phyloP scores from a whole-genome alignment of 2,329 filamentous ascomycete species.

The Capronia americana region DNA sequence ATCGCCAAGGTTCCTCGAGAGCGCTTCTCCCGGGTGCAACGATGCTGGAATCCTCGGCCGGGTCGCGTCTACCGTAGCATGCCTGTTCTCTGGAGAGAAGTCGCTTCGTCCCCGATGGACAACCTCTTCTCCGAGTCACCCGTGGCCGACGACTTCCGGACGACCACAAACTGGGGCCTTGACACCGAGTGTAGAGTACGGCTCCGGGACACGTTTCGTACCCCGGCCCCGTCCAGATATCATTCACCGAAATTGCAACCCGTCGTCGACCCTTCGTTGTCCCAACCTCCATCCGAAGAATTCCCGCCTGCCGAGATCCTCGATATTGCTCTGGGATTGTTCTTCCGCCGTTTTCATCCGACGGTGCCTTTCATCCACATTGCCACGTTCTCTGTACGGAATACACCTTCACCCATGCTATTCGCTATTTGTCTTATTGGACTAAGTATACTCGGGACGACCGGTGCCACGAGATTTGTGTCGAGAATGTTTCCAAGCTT shows the following conservation, averaged over 20 bases:
- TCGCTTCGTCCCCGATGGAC: conserved; percentile 46
- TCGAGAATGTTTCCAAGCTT: conserved; percentile 53
- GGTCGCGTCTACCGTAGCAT: conserved; percentile 50
- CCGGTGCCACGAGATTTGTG: conserved; percentile 59
- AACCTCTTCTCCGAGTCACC: conserved; percentile 48
- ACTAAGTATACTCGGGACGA: conserved; percentile 59
- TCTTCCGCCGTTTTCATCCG: conserved; percentile 61
- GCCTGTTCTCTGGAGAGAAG: conserved; percentile 51
- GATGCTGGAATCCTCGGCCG: conserved; percentile 50
- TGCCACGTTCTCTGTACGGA: conserved; percentile 59
- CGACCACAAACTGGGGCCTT: conserved; percentile 42
- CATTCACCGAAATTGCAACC: conserved; percentile 36
- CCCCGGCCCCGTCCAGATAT: conserved; percentile 33
- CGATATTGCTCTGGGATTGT: conserved; percentile 61
- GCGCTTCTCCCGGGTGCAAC: conserved; percentile 51
- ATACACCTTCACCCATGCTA: conserved; percentile 54
- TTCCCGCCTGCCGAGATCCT: conserved; percentile 61
- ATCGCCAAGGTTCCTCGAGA: conserved; percentile 48
- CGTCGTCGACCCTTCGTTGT: conserved; percentile 40
- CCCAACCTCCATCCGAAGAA: conserved; percentile 38
- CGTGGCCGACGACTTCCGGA: conserved; percentile 33
- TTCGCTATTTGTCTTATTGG: conserved; percentile 62
- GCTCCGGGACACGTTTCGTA: conserved; percentile 49
- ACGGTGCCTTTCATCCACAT: conserved; percentile 61
- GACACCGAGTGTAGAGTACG: conserved; percentile 51